Evolutionary conservation across 805 yeast species (phyloP), one percentile per base, ranked within the genome.

Genomic region (Kluyveromyces aestuarii): DNA sequence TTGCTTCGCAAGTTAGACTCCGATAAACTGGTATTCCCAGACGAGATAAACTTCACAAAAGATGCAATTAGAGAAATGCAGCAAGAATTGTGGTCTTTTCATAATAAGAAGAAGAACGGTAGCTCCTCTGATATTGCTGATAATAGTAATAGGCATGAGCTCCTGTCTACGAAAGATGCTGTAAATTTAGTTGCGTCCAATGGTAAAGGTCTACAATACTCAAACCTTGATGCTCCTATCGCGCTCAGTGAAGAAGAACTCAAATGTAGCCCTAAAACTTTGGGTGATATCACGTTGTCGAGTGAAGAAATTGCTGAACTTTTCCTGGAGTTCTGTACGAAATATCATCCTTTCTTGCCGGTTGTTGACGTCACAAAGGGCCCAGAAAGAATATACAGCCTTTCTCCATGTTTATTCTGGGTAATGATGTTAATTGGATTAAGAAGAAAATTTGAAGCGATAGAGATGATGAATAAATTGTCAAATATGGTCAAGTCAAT

Each of bases 321-420:
- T 10, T 91, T 73, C 61, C 52, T 70, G 30, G 96, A 87, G 62
- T 91, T 81, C 62, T 83, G 81, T 3, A 68, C 72, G n/a, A 72
- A 79, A 51, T 91, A 93, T 60, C 97, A 91, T 64, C 85, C 87
- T 1, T 81, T 85, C 45, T 62, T 93, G 44, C 98, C 98, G 0
- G 85, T 91, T 1, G 93, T 91, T 2, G 96, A 91, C 61, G 76
- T 91, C 2, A 54, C 71, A 7, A 78, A 77, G 52, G 96, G 96
- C 9, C 93, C 96, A 1, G 97, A 89, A 56, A 70, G 80, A 43
- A 75, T 90, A 8, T 87, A 85, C 63, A 67, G 79, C 50, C 72
- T 86, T 16, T 88, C 96, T 50, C 96, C 97, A 0, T 83, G 91
- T 2, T 70, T 91, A 17, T 91, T 91, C 60, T 91, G 99, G 99